Percentiles rank a stretch among this genome's conserved stretches.
phyloP scores from a whole-genome alignment of 129 eudicot species.

The Sambucus nigra region DNA sequence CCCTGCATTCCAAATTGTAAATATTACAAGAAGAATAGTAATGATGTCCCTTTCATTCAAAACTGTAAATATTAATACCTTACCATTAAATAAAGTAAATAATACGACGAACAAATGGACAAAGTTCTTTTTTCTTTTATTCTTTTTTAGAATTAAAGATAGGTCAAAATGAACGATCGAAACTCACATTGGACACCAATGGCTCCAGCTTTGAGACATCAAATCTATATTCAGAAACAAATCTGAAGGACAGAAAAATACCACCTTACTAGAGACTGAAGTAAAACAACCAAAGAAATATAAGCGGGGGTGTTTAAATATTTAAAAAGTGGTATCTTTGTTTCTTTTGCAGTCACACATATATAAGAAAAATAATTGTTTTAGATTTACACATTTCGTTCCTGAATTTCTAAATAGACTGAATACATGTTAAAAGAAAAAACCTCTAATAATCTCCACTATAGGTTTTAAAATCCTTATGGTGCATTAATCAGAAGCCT shows the following conservation, averaged over 20 bases:
- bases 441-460: neutral
- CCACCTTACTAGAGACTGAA: neutral
- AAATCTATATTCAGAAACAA: constrained; percentile 51
- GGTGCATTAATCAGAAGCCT: too few relatives aligned
- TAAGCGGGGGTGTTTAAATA: neutral
- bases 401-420: neutral
- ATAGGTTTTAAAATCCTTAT: neutral
- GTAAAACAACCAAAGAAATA: neutral
- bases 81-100: too few relatives aligned
- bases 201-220: constrained; percentile 83
- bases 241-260: constrained; percentile 15
- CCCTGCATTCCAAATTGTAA: too few relatives aligned
- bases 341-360: neutral
- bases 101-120: too few relatives aligned
- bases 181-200: constrained; percentile 59
- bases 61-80: too few relatives aligned
- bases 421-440: neutral
- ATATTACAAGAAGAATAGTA: too few relatives aligned
- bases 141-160: too few relatives aligned
- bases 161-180: neutral
- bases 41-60: too few relatives aligned
- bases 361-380: neutral
- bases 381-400: neutral
- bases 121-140: too few relatives aligned
- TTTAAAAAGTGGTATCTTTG: neutral